phyloP scores from a whole-genome alignment of 2,329 filamentous ascomycete genomes.

The Eutypella sp. region DNA sequence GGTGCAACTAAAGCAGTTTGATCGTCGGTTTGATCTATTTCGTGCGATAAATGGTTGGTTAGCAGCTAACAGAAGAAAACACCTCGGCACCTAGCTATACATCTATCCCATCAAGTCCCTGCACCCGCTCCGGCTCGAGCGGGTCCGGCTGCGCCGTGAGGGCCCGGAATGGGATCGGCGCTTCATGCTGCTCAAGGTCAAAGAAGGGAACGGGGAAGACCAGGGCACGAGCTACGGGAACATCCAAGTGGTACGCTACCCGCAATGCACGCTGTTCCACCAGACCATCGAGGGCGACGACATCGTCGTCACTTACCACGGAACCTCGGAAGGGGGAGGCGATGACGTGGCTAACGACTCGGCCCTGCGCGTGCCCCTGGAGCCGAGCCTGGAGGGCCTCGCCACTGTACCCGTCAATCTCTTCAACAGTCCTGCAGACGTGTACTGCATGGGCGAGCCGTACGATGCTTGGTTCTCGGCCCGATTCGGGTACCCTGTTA shows the following conservation, averaged over 20 bases:
- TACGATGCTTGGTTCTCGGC: constrained; percentile 64
- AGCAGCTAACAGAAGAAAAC: too few relatives aligned
- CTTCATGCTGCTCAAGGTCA: constrained; percentile 63
- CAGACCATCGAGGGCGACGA: constrained; percentile 43
- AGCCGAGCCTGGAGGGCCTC: constrained; percentile 43
- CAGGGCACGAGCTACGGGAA: constrained; percentile 22
- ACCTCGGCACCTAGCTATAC: constrained; percentile 46
- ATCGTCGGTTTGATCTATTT: too few relatives aligned
- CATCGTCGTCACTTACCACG: constrained; percentile 40
- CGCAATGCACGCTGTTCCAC: constrained; percentile 59
- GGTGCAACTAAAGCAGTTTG: too few relatives aligned
- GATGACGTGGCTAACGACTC: constrained; percentile 6
- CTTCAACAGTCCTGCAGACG: constrained; percentile 52
- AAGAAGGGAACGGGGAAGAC: constrained; percentile 28
- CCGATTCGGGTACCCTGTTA: constrained; percentile 57
- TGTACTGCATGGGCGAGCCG: constrained; percentile 56
- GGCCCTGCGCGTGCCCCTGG: constrained; percentile 51
- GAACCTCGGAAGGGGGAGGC: constrained; percentile 34
- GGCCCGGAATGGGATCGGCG: constrained; percentile 62
- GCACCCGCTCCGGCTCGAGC: constrained; percentile 52
- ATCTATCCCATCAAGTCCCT: constrained; percentile 72
- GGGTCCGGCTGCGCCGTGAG: constrained; percentile 51
- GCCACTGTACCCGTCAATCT: constrained; percentile 49
- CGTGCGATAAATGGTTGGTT: too few relatives aligned
- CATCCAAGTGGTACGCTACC: constrained; percentile 53